A percentile compares a stretch with the other conserved stretches of the same genome.
Evolutionary conservation across 2,329 filamentous ascomycete species (phyloP).

Genomic region (Periconia macrospinosa): DNA sequence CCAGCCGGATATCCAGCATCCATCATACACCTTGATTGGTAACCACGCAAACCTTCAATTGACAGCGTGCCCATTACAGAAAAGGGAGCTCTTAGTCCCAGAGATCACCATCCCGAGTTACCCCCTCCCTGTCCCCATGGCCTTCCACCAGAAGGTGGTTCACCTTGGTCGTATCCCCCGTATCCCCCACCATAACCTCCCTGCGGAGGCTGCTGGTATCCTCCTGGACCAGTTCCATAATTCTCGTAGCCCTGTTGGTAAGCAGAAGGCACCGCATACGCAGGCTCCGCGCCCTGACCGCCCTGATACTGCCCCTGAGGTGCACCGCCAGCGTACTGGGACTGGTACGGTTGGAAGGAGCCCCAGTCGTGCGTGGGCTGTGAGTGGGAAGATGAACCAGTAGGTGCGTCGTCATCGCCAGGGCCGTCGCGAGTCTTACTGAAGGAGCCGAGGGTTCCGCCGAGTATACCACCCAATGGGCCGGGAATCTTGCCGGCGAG

Average conservation of each 20-base stretch:
- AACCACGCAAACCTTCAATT: background rate
- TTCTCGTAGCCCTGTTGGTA: constrained; percentile 44
- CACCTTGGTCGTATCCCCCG: constrained; percentile 21
- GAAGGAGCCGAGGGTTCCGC: constrained; percentile 20
- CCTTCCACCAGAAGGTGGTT: constrained; percentile 20
- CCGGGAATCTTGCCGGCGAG: constrained; percentile 18
- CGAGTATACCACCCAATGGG: constrained; percentile 17
- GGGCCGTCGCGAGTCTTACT: constrained; percentile 24
- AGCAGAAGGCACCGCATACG: constrained; percentile 36
- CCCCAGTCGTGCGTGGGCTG: constrained; percentile 30
- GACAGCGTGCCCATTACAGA: background rate
- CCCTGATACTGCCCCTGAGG: constrained; percentile 34
- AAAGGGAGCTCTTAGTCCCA: constrained; percentile 10
- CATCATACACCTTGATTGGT: background rate
- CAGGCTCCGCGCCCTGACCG: constrained; percentile 35
- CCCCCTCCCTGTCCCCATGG: constrained; percentile 35
- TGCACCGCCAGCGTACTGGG: constrained; percentile 32
- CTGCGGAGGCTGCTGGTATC: constrained; percentile 18
- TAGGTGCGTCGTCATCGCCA: constrained; percentile 19
- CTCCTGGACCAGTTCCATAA: constrained; percentile 16
- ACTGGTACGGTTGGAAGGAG: constrained; percentile 40
- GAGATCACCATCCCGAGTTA: constrained; percentile 28
- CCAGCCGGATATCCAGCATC: background rate
- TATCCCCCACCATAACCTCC: constrained; percentile 13
- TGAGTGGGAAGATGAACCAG: constrained; percentile 22